These are phyloP conservation scores for Ilyonectria robusta DNA, from an alignment of 2,329 filamentous ascomycete genomes.

Conservation along the genomic window DNA sequence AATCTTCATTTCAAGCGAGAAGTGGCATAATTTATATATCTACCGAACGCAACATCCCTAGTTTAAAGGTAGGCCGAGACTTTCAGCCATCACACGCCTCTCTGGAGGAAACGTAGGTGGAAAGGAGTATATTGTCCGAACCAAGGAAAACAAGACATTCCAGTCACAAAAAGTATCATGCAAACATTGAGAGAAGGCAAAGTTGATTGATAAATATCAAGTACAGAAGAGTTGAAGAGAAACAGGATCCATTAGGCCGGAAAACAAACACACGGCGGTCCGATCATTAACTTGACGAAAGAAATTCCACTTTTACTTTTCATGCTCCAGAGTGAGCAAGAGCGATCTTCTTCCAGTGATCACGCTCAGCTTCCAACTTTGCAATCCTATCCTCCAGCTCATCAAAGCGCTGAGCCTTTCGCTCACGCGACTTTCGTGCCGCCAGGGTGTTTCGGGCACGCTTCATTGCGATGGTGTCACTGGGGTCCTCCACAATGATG, in stretches of 20 bases:
- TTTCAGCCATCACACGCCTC: no score
- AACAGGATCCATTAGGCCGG: conserved; percentile 4
- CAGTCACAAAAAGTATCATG: not conserved
- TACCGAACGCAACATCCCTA: no score
- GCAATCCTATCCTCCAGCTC: conserved; percentile 81
- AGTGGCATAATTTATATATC: no score
- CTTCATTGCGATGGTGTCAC: conserved; percentile 87
- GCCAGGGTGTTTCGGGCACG: conserved; percentile 94
- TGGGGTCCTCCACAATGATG: conserved; percentile 81
- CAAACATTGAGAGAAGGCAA: not conserved
- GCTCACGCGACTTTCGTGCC: conserved; percentile 91
- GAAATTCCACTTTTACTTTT: conserved; percentile 51
- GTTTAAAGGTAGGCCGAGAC: no score
- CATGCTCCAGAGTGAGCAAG: conserved; percentile 57
- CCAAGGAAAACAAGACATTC: not conserved
- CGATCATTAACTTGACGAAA: conserved; percentile 37
- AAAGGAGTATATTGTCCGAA: no score
- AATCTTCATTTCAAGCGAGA: no score
- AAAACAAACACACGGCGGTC: conserved; percentile 24
- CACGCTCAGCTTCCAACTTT: conserved; percentile 76
- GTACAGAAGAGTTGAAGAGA: conserved; percentile 5
- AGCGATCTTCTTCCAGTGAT: conserved; percentile 75
- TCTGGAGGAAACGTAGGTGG: no score
- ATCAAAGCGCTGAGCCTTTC: conserved; percentile 84
- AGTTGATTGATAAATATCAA: not conserved